These are phyloP conservation scores for Fusarium annulatum DNA, from an alignment of 2,329 filamentous ascomycete genomes.

Conservation along the genomic window DNA sequence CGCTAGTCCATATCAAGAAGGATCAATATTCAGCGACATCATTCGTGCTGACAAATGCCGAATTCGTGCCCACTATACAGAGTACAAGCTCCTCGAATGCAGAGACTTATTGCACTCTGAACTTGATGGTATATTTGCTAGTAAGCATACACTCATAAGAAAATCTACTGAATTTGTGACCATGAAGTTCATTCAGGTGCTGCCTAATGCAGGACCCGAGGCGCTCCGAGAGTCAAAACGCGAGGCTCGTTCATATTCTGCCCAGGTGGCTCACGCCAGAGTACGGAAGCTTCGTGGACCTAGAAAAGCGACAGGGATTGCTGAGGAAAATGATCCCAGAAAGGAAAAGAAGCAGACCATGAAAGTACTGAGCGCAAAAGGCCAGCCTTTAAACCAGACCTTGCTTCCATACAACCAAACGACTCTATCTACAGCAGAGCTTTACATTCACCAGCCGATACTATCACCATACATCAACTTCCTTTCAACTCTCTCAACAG, in stretches of 20 bases:
- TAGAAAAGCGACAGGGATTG: not conserved
- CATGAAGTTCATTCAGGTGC: not conserved
- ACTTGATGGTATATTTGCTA: too few species aligned
- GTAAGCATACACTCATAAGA: too few species aligned
- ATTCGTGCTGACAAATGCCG: not conserved
- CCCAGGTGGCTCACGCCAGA: not conserved
- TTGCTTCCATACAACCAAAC: not conserved
- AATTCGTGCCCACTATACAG: not conserved
- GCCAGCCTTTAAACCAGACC: accelerated
- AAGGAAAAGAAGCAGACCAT: too few species aligned
- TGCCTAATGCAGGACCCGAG: not conserved
- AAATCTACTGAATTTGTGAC: not conserved
- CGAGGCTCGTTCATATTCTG: not conserved
- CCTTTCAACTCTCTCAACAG: not conserved
- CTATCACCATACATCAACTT: not conserved
- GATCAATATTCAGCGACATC: not conserved
- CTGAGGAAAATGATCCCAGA: too few species aligned
- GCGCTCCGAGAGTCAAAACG: not conserved
- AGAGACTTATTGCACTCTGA: too few species aligned
- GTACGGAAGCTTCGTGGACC: not conserved
- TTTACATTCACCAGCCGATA: not conserved
- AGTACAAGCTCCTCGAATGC: too few species aligned
- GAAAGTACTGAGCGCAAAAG: too few species aligned
- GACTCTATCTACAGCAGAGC: too few species aligned
- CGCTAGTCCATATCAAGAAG: not conserved